Evolutionary conservation across 345 rosid genomes (phyloP), one percentile per base, ranked within the genome.

Genomic region (Populus ilicifolia): DNA sequence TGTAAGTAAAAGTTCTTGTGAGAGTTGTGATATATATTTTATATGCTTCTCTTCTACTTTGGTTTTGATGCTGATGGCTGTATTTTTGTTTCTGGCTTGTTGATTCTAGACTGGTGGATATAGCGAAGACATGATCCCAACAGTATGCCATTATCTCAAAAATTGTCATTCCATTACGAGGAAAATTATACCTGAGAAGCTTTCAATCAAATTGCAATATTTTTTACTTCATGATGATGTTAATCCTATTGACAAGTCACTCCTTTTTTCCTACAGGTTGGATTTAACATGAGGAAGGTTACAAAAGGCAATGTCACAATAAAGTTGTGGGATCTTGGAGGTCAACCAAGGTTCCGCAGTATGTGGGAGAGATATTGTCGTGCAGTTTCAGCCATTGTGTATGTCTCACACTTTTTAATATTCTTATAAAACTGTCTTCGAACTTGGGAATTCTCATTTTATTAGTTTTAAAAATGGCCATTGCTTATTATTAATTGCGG

Each of bases 41-140:
- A 18, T 23, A n/a, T 70, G 63, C 27, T 59, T 75, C 67, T 70
- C 59, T 66, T 72, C 75, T 54, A 44, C 44, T 75, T 75, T 69
- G 2, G 14, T 14, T 74, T 44, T 76, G 20, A 68, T 71, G 74
- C 86, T 86, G 71, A 83, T 65, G 23, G 75, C 44, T 75, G 46
- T 43, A 56, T 69, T 66, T 71, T 71, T 12, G 29, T 16, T 72
- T 74, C 71, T 67, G 41, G 12, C 39, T 33, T 74, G 81, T 48
- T 82, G 72, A 36, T 68, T 65, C 75, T 80, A 92, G 95, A 93
- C 95, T 71, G 95, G 95, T 81, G 97, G 95, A 74, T 93, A 90
- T 76, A 93, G 97, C 67, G 95, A 93, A 86, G 97, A 93, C 77
- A 93, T 93, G 97, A 93, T 93, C 74, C 97, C 97, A n/a, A 93